phyloP scores from a whole-genome alignment of 2,329 filamentous ascomycete species.

The Microdochium paspali region DNA sequence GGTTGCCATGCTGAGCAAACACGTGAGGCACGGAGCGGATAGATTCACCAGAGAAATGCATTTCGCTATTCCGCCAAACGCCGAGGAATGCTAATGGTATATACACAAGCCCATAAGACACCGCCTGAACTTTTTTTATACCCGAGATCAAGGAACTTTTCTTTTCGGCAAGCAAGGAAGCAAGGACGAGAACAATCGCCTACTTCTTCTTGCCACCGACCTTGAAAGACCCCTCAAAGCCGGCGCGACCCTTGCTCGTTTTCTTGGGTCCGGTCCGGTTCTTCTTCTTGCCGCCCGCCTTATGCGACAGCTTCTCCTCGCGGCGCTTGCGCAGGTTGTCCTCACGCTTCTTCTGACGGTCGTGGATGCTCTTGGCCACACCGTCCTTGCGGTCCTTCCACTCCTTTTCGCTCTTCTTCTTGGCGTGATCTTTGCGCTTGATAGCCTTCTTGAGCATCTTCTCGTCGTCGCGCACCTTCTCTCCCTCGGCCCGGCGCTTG shows the following conservation, averaged over 20 bases:
- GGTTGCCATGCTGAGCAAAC: no score
- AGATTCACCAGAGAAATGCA: not conserved
- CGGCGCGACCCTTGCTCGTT: conserved; percentile 38
- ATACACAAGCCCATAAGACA: not conserved
- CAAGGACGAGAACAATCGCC: not conserved
- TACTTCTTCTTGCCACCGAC: conserved; percentile 41
- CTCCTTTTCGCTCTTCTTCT: conserved; percentile 85
- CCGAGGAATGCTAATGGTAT: not conserved
- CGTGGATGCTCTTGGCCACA: conserved; percentile 66
- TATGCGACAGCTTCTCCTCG: conserved; percentile 59
- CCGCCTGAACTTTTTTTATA: not conserved
- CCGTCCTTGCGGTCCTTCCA: conserved; percentile 69
- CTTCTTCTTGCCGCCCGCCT: conserved; percentile 46
- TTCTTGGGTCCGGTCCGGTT: conserved; percentile 18
- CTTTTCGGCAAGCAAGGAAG: not conserved
- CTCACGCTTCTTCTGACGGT: conserved; percentile 74
- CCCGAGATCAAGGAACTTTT: not conserved
- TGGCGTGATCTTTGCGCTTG: conserved; percentile 82
- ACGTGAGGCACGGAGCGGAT: not conserved
- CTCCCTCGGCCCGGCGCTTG: conserved; percentile 79
- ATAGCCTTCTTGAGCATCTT: conserved; percentile 84
- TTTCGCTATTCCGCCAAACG: not conserved
- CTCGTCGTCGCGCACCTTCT: conserved; percentile 80
- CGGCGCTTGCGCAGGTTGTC: conserved; percentile 66
- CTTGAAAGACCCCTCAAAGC: conserved; percentile 62